Conservation (phyloP, 257 asterid species). For the Penstemon eatonii region DNA sequence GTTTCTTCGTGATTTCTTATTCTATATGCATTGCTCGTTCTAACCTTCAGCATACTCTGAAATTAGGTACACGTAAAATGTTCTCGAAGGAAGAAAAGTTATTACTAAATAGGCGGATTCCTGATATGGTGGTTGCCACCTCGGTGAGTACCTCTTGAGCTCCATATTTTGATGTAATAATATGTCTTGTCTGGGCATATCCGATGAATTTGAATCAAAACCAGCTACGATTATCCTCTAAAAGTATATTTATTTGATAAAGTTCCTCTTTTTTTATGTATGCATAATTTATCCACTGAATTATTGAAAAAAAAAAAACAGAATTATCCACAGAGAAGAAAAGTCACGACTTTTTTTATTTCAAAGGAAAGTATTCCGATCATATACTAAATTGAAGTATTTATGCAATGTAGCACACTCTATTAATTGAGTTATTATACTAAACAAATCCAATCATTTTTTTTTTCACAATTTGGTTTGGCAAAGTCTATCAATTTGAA, state of each 20-base stretch:
- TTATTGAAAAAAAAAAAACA: not conserved
- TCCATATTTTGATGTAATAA: conserved; percentile 3
- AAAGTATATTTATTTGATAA: not conserved
- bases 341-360: no score
- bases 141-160: conserved; percentile 57
- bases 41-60: conserved; percentile 19
- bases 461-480: not conserved
- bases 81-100: conserved; percentile 75
- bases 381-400: not conserved
- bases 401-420: not conserved
- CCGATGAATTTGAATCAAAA: conserved; percentile 1
- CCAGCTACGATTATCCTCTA: not conserved
- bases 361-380: no score
- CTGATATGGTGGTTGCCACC: conserved; percentile 70
- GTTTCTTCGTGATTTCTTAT: not conserved
- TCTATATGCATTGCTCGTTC: conserved; percentile 10
- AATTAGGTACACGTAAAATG: conserved; percentile 60
- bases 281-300: conserved; percentile 5
- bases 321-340: not conserved
- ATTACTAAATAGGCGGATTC: conserved; percentile 63
- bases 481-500: not conserved
- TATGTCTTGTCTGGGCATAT: conserved; percentile 6
- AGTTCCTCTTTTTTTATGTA: not conserved
- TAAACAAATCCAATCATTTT: not conserved
- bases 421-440: not conserved